Conservation (phyloP, 345 rosid species). For the Rhodomyrtus tomentosa region DNA sequence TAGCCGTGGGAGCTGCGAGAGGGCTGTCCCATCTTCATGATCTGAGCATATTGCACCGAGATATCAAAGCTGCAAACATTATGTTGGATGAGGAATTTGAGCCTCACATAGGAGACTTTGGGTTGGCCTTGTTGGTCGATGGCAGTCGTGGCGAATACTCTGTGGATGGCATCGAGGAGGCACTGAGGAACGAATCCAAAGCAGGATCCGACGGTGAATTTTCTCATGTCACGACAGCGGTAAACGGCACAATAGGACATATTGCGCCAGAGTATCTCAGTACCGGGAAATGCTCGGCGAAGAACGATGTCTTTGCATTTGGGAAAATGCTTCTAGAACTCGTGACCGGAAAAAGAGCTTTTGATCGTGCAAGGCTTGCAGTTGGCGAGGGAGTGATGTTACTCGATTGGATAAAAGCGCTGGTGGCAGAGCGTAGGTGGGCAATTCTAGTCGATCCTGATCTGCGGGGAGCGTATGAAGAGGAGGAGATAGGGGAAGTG, state of each 20-base stretch:
- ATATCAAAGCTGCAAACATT: not conserved
- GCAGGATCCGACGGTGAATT: too few relatives aligned
- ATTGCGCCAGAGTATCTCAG: not conserved
- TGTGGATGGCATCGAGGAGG: too few relatives aligned
- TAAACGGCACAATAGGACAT: not conserved
- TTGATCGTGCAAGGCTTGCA: not conserved
- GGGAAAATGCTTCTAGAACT: too few relatives aligned
- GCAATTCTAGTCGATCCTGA: not conserved
- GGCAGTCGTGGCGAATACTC: rapidly evolving
- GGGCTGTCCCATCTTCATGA: not conserved
- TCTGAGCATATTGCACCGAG: not conserved
- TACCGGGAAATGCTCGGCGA: not conserved
- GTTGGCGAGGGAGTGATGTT: not conserved
- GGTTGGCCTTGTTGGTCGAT: not conserved
- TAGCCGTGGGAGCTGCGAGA: not conserved
- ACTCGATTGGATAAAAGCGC: not conserved
- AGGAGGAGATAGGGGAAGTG: not conserved
- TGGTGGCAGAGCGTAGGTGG: not conserved
- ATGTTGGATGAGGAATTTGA: not conserved
- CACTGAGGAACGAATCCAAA: not conserved
- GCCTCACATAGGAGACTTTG: not conserved
- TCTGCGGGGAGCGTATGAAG: not conserved
- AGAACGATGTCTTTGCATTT: not conserved
- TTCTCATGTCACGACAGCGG: rapidly evolving
- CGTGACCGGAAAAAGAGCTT: not conserved